Evolutionary conservation across 495 filamentous ascomycete species (phyloP), one percentile per base, ranked within the genome.

Genomic region (Aspergillus sparsus): DNA sequence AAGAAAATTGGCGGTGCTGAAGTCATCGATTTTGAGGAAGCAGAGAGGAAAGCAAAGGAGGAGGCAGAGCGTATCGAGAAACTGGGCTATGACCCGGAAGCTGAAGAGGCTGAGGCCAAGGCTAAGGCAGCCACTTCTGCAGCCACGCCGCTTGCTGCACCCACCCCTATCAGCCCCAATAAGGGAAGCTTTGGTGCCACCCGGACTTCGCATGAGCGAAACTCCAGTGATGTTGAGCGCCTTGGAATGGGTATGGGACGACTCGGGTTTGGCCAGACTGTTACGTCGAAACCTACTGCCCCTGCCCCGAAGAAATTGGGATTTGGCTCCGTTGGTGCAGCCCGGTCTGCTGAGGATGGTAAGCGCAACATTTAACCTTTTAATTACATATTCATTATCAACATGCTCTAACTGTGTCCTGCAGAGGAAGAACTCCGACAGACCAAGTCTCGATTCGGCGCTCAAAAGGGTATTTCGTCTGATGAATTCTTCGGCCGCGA

Each of bases 401-500:
- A 6, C 15, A 47, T 8, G 8, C 15, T 21, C 46, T 60, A 57
- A 58, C 49, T 1, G 37, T 18, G 1, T 54, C 36, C 33, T 39
- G 13, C 21, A 80, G 76, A 78, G 7, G 76, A 75, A 51, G 77
- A 80, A 57, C 59, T 80, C 13, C 63, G 62, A 33, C 68, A 78
- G 53, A 65, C 68, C 47, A 74, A 61, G 64, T 47, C 62, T 10
- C 66, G 69, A 69, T 98, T 98, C 63, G 94, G 93, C 57, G 74
- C 71, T 53, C 94, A 98, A 76, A 98, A 97, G 80, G 89, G 89
- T 71, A 98, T 98, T 64, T 97, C 92, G 2, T 96, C 91, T 4
- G 94, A 98, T 74, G 94, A 98, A 66, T 97, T 96, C 79, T 98
- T 98, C 71, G 92, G 93, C 58, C 93, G 93, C 66, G 89, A 91